Evolutionary conservation across 495 filamentous ascomycete genomes (phyloP).

Genomic region (Bombardia bombarda): DNA sequence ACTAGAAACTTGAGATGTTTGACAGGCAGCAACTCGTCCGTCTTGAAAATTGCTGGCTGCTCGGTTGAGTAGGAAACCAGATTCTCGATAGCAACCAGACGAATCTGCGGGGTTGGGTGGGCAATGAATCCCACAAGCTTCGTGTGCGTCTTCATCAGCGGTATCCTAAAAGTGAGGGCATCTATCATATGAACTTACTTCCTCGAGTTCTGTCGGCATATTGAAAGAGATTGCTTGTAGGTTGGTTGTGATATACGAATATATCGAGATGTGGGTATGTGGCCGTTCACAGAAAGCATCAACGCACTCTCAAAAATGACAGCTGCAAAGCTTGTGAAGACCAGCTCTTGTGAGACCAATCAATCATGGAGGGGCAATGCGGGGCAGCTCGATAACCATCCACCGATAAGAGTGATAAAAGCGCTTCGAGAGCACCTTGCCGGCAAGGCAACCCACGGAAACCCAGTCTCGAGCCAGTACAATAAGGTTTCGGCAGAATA

Average conservation of each 20-base stretch:
- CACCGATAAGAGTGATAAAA: neutral
- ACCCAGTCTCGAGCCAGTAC: neutral
- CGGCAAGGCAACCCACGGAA: neutral
- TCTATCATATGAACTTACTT: conserved; percentile 38
- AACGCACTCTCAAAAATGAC: too few species aligned
- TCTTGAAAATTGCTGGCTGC: conserved; percentile 78
- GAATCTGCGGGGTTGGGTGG: conserved; percentile 78
- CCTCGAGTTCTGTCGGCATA: conserved; percentile 81
- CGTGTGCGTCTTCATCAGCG: conserved; percentile 10
- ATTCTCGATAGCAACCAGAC: conserved; percentile 68
- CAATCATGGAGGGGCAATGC: conserved; percentile 10
- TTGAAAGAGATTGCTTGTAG: neutral
- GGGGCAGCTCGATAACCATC: conserved; percentile 4
- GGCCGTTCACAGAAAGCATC: neutral
- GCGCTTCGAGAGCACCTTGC: neutral
- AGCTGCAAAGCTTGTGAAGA: conserved; percentile 1
- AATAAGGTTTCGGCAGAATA: conserved; percentile 6
- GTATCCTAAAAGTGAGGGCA: neutral
- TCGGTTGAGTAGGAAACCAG: conserved; percentile 74
- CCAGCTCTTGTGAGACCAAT: neutral
- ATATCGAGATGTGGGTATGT: too few species aligned
- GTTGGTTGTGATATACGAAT: too few species aligned
- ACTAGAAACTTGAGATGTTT: conserved; percentile 86
- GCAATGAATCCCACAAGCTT: conserved; percentile 89
- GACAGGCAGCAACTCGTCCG: conserved; percentile 65